Evolutionary conservation across 2,329 filamentous ascomycete species (phyloP), one percentile per base, ranked within the genome.

Genomic region (Phyllosticta citrichinensis): DNA sequence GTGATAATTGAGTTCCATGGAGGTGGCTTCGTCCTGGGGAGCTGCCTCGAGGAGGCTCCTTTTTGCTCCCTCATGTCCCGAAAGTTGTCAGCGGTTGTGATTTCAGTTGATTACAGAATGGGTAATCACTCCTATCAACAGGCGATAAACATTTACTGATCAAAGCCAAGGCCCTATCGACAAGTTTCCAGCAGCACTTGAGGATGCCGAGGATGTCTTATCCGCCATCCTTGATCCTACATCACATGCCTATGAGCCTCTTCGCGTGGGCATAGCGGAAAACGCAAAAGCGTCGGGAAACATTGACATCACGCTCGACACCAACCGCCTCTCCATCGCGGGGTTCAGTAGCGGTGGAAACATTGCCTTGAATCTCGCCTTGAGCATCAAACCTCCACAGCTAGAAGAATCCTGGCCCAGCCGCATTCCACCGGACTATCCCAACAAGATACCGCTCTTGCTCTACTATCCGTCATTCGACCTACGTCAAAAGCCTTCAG

Each of bases 41-140:
- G 68, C 10, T 75, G 74, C 52, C 67, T 77, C 6, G 75, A 77
- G 61, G 75, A 80, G 63, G 75, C 76, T 14, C 76, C 77, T 0
- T 80, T 78, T 65, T 78, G 75, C 60, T 72, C 76, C 5, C 75
- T 75, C 71, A 74, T 79, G 68, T 74, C 73, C 30, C 69, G 74
- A 11, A 73, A 77, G 64, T 70, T 78, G 11, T 66, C 70, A 4
- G 70, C 73, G 11, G 70, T 79, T 5, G 76, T 77, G 52, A 74
- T 79, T 56, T 76, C 73, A 56, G 77, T 79, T 3, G 78, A 79
- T 57, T 80, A 80, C 63, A 74, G 78, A 40, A 75, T 79, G 40
- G 27, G 40, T 47, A 47, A 47, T n/a, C 17, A 47, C 14, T 6
- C 6, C 14, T 4, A 5, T 8, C 14, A n/a, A 8, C 5, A 47